phyloP scores from a whole-genome alignment of 2,329 filamentous ascomycete species.

The Venturia aucupariae region DNA sequence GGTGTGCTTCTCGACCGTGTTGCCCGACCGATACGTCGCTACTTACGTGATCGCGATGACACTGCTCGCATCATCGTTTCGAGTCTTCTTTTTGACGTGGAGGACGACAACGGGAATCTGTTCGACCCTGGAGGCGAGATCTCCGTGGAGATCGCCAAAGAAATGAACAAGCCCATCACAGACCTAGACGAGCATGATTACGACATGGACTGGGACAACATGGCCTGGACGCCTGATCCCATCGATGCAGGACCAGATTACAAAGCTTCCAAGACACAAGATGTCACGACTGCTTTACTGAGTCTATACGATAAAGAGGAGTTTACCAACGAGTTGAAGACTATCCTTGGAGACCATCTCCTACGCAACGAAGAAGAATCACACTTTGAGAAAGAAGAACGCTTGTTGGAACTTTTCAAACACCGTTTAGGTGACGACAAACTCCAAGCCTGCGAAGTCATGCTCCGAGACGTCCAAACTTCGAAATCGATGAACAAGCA shows the following conservation, averaged over 20 bases:
- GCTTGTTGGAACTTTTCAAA: constrained; percentile 79
- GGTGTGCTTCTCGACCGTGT: constrained; percentile 70
- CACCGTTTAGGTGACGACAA: constrained; percentile 76
- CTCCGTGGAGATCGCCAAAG: constrained; percentile 54
- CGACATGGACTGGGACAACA: constrained; percentile 84
- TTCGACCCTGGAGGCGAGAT: constrained; percentile 50
- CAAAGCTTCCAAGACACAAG: constrained; percentile 76
- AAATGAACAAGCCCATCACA: constrained; percentile 53
- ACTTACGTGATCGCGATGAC: constrained; percentile 67
- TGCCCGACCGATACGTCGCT: constrained; percentile 62
- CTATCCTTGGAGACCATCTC: constrained; percentile 76
- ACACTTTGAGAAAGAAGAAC: constrained; percentile 61
- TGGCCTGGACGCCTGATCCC: constrained; percentile 87
- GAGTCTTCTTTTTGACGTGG: constrained; percentile 57
- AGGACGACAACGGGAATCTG: constrained; percentile 35
- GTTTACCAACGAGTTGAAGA: constrained; percentile 91
- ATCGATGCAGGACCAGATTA: constrained; percentile 87
- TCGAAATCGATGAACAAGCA: constrained; percentile 63
- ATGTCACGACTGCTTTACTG: constrained; percentile 86
- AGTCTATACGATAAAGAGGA: constrained; percentile 82
- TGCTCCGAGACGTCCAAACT: constrained; percentile 88
- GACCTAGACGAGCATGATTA: constrained; percentile 43
- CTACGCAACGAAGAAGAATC: constrained; percentile 50
- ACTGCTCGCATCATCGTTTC: constrained; percentile 69
- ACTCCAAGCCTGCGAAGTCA: constrained; percentile 90